These are phyloP conservation scores for Termitomyces sp. DNA, from an alignment of 768 basidiomycete species.

Conservation along the genomic window DNA sequence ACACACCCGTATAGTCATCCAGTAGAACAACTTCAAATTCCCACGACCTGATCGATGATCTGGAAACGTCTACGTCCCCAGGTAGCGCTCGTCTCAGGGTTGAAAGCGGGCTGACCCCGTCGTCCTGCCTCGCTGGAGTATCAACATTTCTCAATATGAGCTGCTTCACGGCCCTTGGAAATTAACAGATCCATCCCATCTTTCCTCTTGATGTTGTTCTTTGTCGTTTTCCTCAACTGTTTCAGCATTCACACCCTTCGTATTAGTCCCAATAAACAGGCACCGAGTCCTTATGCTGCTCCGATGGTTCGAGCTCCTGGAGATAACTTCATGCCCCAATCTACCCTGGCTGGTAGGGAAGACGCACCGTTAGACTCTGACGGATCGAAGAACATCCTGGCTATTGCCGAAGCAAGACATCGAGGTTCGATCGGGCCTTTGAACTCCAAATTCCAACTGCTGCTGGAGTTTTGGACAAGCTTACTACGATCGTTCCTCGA, in stretches of 20 bases:
- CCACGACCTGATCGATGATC: slow-evolving; percentile 1
- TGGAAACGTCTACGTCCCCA: slow-evolving; percentile 1
- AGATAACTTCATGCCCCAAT: neutral
- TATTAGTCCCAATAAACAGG: slow-evolving; percentile 2
- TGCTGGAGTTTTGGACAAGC: neutral
- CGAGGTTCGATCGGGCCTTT: neutral
- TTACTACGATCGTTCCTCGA: neutral
- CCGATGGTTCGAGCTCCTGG: neutral
- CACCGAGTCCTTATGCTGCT: slow-evolving; percentile 5
- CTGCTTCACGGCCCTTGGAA: slow-evolving; percentile 6
- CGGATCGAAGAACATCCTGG: slow-evolving; percentile 3
- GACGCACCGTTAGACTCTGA: neutral
- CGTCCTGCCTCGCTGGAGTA: neutral
- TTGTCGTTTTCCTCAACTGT: neutral
- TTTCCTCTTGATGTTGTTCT: neutral
- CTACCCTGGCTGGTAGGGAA: slow-evolving; percentile 3
- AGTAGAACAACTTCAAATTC: slow-evolving; percentile 1
- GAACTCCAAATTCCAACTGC: neutral
- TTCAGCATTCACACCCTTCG: slow-evolving; percentile 3
- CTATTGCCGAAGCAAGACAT: neutral
- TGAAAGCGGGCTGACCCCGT: neutral
- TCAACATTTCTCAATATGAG: neutral
- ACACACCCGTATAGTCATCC: neutral
- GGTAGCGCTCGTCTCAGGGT: slow-evolving; percentile 6
- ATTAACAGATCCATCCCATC: slow-evolving; percentile 3